A percentile compares a stretch with the other conserved stretches of the same genome.
Conservation (phyloP, 1,284 basidiomycete species). For the Fomes fomentarius region DNA sequence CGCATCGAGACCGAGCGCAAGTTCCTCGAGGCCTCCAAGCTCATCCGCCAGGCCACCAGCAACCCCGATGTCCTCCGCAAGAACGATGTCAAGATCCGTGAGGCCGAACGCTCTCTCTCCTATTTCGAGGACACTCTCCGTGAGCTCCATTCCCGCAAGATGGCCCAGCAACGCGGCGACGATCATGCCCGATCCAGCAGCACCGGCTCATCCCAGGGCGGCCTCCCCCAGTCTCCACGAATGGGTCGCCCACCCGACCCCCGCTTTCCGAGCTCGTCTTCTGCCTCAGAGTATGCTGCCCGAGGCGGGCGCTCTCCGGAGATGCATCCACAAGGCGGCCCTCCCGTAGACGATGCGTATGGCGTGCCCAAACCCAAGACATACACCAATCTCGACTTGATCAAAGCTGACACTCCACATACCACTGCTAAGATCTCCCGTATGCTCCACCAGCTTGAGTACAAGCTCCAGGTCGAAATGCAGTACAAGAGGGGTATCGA, state of each 20-base stretch:
- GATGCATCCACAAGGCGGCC: conserved; percentile 34
- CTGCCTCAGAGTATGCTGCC: conserved; percentile 47
- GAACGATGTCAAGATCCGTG: conserved; percentile 87
- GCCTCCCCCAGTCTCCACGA: conserved; percentile 31
- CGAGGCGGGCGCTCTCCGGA: conserved; percentile 45
- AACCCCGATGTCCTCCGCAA: conserved; percentile 87
- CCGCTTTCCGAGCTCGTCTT: conserved; percentile 31
- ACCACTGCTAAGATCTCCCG: conserved; percentile 96
- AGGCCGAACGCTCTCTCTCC: conserved; percentile 82
- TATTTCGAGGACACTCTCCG: conserved; percentile 90
- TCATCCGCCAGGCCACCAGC: conserved; percentile 79
- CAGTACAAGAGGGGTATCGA: conserved; percentile 99
- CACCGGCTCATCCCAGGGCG: conserved; percentile 39
- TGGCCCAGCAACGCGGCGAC: conserved; percentile 54
- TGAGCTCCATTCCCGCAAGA: conserved; percentile 80
- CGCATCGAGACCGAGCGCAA: conserved; percentile 93
- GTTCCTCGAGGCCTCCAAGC: conserved; percentile 86
- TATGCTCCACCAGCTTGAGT: conserved; percentile 99
- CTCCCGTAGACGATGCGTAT: conserved; percentile 42
- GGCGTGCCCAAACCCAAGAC: conserved; percentile 58
- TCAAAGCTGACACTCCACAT: conserved; percentile 97
- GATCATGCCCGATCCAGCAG: conserved; percentile 56
- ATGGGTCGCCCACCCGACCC: conserved; percentile 43
- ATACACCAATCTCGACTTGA: conserved; percentile 86
- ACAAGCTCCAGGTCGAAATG: conserved; percentile 98